Evolutionary conservation across 1,284 basidiomycete species (phyloP), one percentile per base, ranked within the genome.

Genomic region (Cryptococcus hybrid): DNA sequence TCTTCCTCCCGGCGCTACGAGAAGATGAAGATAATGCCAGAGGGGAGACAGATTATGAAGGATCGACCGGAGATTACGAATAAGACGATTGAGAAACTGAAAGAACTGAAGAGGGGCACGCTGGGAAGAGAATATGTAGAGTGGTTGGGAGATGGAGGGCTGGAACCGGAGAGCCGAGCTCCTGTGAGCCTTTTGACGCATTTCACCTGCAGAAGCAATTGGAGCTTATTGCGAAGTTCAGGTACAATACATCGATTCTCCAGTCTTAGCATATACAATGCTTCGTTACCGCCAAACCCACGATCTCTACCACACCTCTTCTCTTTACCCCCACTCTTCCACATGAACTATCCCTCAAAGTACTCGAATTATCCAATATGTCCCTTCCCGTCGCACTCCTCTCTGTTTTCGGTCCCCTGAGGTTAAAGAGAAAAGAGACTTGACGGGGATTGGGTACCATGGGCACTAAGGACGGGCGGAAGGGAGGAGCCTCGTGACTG

Each of bases 241-340:
- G 92, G 92, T 96, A 4, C 89, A 88, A 65, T 98, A 97, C 75
- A 89, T 99, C 65, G 85, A 90, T 69, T 92, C 95, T 65, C 90
- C 92, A 1, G 91, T 93, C 68, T 84, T 95, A 9, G 93, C 93
- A 35, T 96, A 97, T 76, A 91, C 98, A 56, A 93, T 99, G 88
- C 92, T 96, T 67, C 88, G 96, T 46, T 99, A 99, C 76, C 88
- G 96, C 42, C 94, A 99, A 80, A 95, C 90, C 65, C 95, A 98
- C 78, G 92, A 98, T 79, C 88, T 96, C 69, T 55, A 55, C 48
- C 60, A 62, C 47, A 55, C 56, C 84, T 98, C 55, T 86, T 87
- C 75, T 86, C 86, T 58, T 84, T 97, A 34, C 93, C 92, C 0
- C 97, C 52, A 88, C 88, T 58, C 88, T 95, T 66, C 86, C 90